Percentiles rank a stretch among this genome's conserved stretches.
Evolutionary conservation across 176 grass and related monocot species (phyloP).

Genomic region (Poa pratensis): DNA sequence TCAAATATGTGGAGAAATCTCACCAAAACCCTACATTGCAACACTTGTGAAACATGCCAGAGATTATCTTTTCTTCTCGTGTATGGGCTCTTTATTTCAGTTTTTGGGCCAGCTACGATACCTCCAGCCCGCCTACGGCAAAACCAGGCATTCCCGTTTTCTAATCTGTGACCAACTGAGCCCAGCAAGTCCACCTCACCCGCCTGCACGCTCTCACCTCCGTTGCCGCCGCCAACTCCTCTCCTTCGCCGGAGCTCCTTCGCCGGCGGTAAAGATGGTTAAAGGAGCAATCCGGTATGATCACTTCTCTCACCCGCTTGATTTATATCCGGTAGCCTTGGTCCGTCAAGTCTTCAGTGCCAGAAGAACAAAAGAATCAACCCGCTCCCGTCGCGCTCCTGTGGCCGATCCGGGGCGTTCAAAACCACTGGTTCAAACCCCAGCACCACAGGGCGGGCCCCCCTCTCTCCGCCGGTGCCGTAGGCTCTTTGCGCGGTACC

Average conservation of each 20-base stretch:
- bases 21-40: no score
- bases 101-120: no score
- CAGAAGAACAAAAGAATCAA: not conserved
- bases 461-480: not conserved
- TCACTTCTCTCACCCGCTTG: not conserved
- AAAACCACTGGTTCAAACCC: not conserved
- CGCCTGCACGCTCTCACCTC: not conserved
- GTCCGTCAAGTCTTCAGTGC: not conserved
- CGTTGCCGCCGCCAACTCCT: slow-evolving; percentile 4
- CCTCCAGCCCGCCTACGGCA: no score
- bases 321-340: not conserved
- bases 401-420: not conserved
- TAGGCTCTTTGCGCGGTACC: not conserved
- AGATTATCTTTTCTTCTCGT: no score
- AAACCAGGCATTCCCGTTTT: no score
- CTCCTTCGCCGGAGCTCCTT: not conserved
- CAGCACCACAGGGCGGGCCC: not conserved
- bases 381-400: not conserved
- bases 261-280: not conserved
- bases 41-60: no score
- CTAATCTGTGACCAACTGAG: not conserved
- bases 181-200: not conserved
- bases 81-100: no score
- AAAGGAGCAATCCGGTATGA: not conserved
- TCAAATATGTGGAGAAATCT: no score